Percentiles rank a stretch among this genome's conserved stretches.
phyloP scores from a whole-genome alignment of 75 land plant genomes.

The Cryptomeria japonica region DNA sequence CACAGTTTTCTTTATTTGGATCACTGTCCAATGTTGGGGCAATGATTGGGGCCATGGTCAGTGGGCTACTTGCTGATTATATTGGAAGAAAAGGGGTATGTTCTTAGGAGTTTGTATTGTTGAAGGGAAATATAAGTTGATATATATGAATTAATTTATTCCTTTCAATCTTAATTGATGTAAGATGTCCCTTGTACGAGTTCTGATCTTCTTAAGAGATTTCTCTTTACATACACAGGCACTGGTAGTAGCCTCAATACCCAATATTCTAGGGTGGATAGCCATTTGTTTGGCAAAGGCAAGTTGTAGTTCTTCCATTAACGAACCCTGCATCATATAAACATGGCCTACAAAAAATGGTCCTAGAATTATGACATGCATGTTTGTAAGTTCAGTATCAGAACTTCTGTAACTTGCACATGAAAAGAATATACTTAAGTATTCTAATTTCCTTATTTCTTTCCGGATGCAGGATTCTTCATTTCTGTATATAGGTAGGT shows the following conservation, averaged over 20 bases:
- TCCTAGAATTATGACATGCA: neutral
- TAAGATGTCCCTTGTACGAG: neutral
- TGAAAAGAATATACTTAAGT: neutral
- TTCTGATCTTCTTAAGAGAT: neutral
- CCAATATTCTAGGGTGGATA: conserved; percentile 84
- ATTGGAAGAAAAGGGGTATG: conserved; percentile 43
- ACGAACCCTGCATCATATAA: neutral
- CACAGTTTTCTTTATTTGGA: conserved; percentile 49
- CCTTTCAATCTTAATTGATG: neutral
- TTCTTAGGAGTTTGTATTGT: neutral
- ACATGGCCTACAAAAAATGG: neutral
- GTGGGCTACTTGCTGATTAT: conserved; percentile 35
- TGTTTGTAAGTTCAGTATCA: neutral
- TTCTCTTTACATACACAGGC: conserved; percentile 44
- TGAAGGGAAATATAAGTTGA: neutral
- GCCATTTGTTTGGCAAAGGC: conserved; percentile 76
- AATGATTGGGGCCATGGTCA: conserved; percentile 43
- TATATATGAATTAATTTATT: neutral
- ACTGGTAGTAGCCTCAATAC: conserved; percentile 74
- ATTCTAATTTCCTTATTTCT: neutral
- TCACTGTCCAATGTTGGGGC: conserved; percentile 40
- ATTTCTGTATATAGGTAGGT: conserved; percentile 21
- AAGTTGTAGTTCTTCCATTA: conserved; percentile 10
- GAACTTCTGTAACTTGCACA: neutral
- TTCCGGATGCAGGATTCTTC: conserved; percentile 10